Base-by-base conservation (phyloP, 1,284 basidiomycete genomes). In the Leccinum olivaceoglutinosum region DNA sequence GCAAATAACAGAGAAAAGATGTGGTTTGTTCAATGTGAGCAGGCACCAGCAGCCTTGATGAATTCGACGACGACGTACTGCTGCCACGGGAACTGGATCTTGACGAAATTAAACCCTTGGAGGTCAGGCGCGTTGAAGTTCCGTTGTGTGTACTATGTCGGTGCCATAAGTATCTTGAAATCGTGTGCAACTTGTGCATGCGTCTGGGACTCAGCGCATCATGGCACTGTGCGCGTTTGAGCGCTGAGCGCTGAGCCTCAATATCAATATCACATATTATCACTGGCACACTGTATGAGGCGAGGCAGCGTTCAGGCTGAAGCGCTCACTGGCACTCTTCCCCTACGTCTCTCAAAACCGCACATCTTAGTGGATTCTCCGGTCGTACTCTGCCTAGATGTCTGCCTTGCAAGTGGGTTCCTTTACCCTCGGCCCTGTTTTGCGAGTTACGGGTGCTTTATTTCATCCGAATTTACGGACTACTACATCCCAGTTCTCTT, bases 21-120 rank as follows among this genome's bases (percentile, higher is more conserved):
- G n/a, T 29, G 25, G 21, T 65, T 44, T 63, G 53, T 38, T 56
- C 21, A 18, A 21, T 53, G 46, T 38, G 9, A n/a, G n/a, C 3
- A 29, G 25, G 25, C 25, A 29, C 25, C 25, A 29, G 25, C 25
- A 29, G 25, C 25, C n/a, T 54, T 49, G 46, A 49, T 34, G 7
- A 12, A 21, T 14, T 51, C 21, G 9, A 29, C 21, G 34, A 80
- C 87, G 12, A 39, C 38, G 69, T 69, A 91, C 89, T 88, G 94
- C 81, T 96, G 93, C 93, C 94, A 96, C 62, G 90, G 93, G 84
- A 95, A 95, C 78, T 96, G 96, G 70, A 96, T 99, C 88, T 98
- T 98, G 80, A 99, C 94, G 81, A 25, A 25, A 25, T 25, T 25
- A 85, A 90, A 68, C 95, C 94, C 80, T 87, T 90, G 66, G 95